Percentiles rank a stretch among this genome's conserved stretches.
These are phyloP conservation scores for Fusarium sp. DNA, from an alignment of 2,329 filamentous ascomycete genomes.

Conservation along the genomic window DNA sequence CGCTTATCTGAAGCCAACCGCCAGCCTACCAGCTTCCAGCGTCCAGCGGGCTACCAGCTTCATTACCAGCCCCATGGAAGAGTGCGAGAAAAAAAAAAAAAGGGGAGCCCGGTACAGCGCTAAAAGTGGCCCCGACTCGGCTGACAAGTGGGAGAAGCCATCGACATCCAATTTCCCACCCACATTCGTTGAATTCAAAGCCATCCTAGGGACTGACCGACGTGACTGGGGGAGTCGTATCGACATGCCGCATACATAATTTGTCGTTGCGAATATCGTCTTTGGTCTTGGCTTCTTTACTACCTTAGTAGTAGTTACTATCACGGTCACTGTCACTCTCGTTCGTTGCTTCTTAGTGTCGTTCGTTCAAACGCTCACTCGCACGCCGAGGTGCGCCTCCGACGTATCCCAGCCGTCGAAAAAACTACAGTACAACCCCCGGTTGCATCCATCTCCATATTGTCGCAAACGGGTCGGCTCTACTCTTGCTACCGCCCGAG, in stretches of 20 bases:
- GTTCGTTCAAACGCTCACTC: conserved; percentile 4
- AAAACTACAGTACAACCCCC: conserved; percentile 16
- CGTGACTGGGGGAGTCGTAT: conserved; percentile 26
- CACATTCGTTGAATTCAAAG: conserved; percentile 38
- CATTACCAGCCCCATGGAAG: conserved; percentile 12
- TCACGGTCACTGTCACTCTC: conserved; percentile 8
- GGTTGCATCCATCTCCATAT: conserved; percentile 25
- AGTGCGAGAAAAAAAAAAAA: conserved; percentile 15
- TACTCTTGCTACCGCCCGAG: conserved; percentile 20
- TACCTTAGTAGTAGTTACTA: neutral
- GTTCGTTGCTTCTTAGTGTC: conserved; percentile 13
- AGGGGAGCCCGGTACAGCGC: conserved; percentile 37
- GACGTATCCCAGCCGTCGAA: conserved; percentile 12
- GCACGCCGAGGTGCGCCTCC: conserved; percentile 2
- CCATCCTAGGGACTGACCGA: neutral
- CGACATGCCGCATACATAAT: conserved; percentile 32
- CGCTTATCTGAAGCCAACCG: conserved; percentile 20
- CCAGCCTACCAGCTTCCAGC: neutral
- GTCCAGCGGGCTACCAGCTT: neutral
- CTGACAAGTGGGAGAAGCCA: conserved; percentile 42
- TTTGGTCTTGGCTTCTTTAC: conserved; percentile 1
- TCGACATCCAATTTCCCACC: conserved; percentile 47
- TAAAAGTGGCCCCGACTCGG: conserved; percentile 43
- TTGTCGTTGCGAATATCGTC: conserved; percentile 7
- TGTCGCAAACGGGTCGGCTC: conserved; percentile 34